A percentile compares a stretch with the other conserved stretches of the same genome.
Conservation (phyloP, 768 basidiomycete genomes). For the Hemileccinum impolitum region DNA sequence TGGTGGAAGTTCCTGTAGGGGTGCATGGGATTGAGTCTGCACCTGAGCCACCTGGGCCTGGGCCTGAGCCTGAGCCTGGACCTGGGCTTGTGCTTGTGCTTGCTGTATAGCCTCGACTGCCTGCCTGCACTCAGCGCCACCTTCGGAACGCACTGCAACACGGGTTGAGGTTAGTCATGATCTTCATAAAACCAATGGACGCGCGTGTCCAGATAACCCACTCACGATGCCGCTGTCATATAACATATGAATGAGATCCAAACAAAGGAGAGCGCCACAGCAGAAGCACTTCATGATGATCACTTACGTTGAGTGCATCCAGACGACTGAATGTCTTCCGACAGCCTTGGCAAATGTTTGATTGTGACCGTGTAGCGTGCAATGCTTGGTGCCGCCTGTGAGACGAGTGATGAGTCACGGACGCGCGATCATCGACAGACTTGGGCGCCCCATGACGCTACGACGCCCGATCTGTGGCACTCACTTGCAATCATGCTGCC, state of each 20-base stretch:
- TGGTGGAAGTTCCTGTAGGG: slow-evolving; percentile 20
- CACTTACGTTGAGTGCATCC: slow-evolving; percentile 90
- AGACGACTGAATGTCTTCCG: slow-evolving; percentile 92
- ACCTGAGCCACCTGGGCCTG: slow-evolving; percentile 22
- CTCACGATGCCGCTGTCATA: slow-evolving; percentile 72
- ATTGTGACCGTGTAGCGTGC: slow-evolving; percentile 77
- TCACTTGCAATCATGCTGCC: slow-evolving; percentile 96
- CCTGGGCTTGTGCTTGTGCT: slow-evolving; percentile 29
- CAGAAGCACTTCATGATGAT: slow-evolving; percentile 29
- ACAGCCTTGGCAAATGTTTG: slow-evolving; percentile 87
- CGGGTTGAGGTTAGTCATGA: slow-evolving; percentile 22
- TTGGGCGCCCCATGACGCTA: neutral
- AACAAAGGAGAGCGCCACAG: slow-evolving; percentile 16
- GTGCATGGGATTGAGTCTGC: slow-evolving; percentile 19
- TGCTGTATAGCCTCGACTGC: slow-evolving; percentile 37
- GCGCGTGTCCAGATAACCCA: slow-evolving; percentile 24
- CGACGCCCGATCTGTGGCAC: slow-evolving; percentile 32
- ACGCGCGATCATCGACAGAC: neutral
- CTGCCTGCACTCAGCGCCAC: slow-evolving; percentile 71
- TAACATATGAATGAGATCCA: slow-evolving; percentile 25
- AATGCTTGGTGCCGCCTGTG: slow-evolving; percentile 84
- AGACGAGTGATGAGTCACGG: slow-evolving; percentile 7
- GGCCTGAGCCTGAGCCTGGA: slow-evolving; percentile 19
- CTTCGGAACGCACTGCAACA: slow-evolving; percentile 73
- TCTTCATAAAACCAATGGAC: slow-evolving; percentile 22